Percentiles rank a stretch among this genome's conserved stretches.
phyloP scores from a whole-genome alignment of 257 asterid species.

The Primulina tabacum region DNA sequence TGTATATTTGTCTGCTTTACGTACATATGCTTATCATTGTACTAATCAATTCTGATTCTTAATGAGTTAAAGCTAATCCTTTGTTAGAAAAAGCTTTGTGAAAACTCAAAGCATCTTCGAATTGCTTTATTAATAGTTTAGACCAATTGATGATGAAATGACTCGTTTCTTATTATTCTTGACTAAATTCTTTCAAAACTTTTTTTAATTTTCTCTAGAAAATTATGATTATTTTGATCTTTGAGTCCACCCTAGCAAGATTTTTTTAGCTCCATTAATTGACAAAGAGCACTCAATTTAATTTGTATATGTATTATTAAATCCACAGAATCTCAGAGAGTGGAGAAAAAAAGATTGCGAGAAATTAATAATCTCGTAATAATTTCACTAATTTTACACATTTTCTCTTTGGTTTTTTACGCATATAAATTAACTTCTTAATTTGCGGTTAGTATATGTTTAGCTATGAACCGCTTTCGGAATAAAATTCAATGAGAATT shows the following conservation, averaged over 20 bases:
- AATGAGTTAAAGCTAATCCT: constrained; percentile 25
- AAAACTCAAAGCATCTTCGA: constrained; percentile 35
- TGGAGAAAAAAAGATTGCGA: constrained; percentile 14
- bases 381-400: constrained; percentile 3
- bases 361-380: constrained; percentile 21
- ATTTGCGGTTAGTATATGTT: no score
- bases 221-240: constrained; percentile 29
- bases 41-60: constrained; percentile 30
- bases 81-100: constrained; percentile 18
- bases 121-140: constrained; percentile 23
- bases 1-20: constrained; percentile 6
- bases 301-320: constrained; percentile 14
- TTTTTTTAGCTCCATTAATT: constrained; percentile 25
- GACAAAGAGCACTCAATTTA: constrained; percentile 21
- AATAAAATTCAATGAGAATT: no score
- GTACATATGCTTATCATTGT: constrained; percentile 19
- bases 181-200: constrained; percentile 43
- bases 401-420: no score
- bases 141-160: constrained; percentile 25
- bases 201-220: constrained; percentile 2
- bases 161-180: constrained; percentile 26
- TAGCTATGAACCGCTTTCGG: no score
- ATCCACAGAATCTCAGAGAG: constrained; percentile 36
- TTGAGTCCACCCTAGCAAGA: constrained; percentile 30
- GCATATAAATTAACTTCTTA: no score